A percentile compares a stretch with the other conserved stretches of the same genome.
These are phyloP conservation scores for Suhomyces maxii DNA, from an alignment of 1,139 yeast species.

Conservation along the genomic window DNA sequence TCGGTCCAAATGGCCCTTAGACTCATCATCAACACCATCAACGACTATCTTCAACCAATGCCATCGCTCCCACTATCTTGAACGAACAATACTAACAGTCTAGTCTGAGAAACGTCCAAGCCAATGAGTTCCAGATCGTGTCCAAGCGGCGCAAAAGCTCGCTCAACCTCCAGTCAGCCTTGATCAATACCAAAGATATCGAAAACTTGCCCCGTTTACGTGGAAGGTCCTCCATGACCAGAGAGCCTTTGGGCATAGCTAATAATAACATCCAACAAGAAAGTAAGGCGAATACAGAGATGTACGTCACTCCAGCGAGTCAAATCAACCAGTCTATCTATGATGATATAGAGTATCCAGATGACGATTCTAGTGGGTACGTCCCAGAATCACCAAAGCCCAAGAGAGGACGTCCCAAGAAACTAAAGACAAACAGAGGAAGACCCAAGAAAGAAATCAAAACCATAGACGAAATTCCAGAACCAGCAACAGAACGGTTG, in stretches of 20 bases:
- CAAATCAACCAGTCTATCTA: conserved; percentile 4
- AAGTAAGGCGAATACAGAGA: not conserved
- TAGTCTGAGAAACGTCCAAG: conserved; percentile 14
- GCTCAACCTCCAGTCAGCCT: conserved; percentile 25
- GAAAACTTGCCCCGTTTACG: conserved; percentile 26
- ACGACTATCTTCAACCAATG: not conserved
- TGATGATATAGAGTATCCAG: conserved; percentile 7
- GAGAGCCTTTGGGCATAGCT: conserved; percentile 1
- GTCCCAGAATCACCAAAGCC: not conserved
- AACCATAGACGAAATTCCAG: not conserved
- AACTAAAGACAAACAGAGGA: conserved; percentile 11
- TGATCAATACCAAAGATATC: conserved; percentile 25
- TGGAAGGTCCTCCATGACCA: conserved; percentile 9
- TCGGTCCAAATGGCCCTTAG: too few relatives aligned
- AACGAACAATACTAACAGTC: not conserved
- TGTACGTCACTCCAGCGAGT: conserved; percentile 5
- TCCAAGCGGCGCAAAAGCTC: conserved; percentile 8
- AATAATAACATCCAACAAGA: not conserved
- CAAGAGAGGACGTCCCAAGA: conserved; percentile 10
- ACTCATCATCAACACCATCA: too few relatives aligned
- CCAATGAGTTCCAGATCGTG: conserved; percentile 13
- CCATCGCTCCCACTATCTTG: not conserved
- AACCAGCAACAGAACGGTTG: too few relatives aligned
- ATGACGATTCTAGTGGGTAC: conserved; percentile 1
- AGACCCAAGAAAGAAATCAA: conserved; percentile 12